phyloP scores from a whole-genome alignment of 2,329 filamentous ascomycete species.

The Botrytis fragariae region DNA sequence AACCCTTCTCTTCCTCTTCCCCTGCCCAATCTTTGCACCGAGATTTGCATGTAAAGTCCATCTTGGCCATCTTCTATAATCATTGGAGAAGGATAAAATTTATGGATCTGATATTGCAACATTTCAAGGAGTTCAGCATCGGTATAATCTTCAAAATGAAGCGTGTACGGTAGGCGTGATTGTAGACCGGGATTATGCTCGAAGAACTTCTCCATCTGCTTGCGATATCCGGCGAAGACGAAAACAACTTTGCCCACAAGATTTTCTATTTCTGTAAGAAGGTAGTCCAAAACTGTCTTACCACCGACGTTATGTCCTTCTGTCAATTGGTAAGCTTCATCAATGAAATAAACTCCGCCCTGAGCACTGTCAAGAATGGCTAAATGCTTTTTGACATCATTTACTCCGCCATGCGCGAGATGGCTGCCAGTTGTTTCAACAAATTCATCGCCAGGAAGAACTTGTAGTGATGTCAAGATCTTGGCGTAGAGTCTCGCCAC shows the following conservation, averaged over 20 bases:
- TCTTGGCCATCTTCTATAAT: constrained; percentile 54
- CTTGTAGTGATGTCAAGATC: constrained; percentile 60
- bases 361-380: constrained; percentile 56
- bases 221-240: constrained; percentile 69
- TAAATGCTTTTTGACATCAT: constrained; percentile 55
- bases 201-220: constrained; percentile 75
- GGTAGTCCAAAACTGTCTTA: constrained; percentile 62
- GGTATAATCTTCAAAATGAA: constrained; percentile 68
- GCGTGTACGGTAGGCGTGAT: constrained; percentile 63
- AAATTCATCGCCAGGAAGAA: constrained; percentile 59
- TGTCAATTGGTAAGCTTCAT: constrained; percentile 74
- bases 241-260: constrained; percentile 67
- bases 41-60: constrained; percentile 65
- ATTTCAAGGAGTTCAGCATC: constrained; percentile 65
- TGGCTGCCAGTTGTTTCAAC: constrained; percentile 66
- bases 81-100: constrained; percentile 55
- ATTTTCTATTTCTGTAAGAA: constrained; percentile 73
- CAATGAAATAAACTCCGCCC: constrained; percentile 74
- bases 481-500: constrained; percentile 68
- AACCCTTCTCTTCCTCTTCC: constrained; percentile 65
- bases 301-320: constrained; percentile 58
- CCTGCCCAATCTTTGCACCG: constrained; percentile 57
- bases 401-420: constrained; percentile 61
- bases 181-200: constrained; percentile 69
- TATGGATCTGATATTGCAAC: constrained; percentile 52